phyloP scores from a whole-genome alignment of 225 moss, liverwort and hornwort genomes.

The Pseudoscleropodium purum region DNA sequence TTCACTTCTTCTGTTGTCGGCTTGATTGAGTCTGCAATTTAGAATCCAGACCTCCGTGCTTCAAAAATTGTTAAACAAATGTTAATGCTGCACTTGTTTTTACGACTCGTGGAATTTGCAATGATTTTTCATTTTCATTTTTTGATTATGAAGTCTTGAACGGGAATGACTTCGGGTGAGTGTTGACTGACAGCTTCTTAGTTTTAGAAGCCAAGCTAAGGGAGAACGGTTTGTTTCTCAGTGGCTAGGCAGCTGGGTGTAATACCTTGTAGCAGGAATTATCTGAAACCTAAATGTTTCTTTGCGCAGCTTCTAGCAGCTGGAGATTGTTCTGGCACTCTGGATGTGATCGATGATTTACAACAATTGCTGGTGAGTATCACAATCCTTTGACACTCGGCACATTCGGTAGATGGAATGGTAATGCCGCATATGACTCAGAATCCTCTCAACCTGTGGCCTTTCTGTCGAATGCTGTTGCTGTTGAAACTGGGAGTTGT shows the following conservation, averaged over 20 bases:
- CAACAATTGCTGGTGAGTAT: conserved; percentile 76
- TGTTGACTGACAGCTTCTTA: neutral
- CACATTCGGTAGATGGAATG: neutral
- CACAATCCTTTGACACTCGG: neutral
- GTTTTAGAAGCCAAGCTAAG: neutral
- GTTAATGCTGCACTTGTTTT: neutral
- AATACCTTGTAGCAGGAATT: neutral
- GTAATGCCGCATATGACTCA: neutral
- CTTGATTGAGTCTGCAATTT: neutral
- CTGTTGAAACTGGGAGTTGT: neutral
- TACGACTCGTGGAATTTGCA: neutral
- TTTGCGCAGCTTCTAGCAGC: conserved; percentile 76
- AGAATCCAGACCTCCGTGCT: neutral
- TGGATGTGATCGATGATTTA: conserved; percentile 92
- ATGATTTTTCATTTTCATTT: neutral
- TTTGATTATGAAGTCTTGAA: neutral
- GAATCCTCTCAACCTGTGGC: neutral
- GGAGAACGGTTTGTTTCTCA: neutral
- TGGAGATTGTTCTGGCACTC: conserved; percentile 91
- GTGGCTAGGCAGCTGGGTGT: neutral
- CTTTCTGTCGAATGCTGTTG: neutral
- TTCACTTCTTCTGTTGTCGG: neutral
- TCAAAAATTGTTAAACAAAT: neutral
- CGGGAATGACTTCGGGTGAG: neutral
- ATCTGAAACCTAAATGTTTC: conserved; percentile 2